Conservation (phyloP, 192 early-diverging fungal species). For the Coemansia sp. region DNA sequence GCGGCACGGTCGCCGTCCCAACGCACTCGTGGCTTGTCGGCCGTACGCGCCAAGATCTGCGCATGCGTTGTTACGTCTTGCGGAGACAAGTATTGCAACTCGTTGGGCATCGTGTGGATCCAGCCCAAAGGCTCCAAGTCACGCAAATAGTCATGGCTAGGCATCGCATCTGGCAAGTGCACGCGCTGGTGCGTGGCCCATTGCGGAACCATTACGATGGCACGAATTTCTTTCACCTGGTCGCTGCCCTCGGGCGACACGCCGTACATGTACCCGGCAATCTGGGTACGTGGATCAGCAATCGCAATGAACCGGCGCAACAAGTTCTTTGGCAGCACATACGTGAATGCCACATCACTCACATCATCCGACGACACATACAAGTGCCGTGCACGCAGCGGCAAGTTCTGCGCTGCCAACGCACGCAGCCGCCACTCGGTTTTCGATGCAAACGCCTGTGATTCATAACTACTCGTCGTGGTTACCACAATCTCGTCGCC, state of each 20-base stretch:
- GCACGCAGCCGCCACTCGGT: slow-evolving; percentile 98
- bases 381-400: slow-evolving; percentile 93
- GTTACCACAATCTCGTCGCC: slow-evolving; percentile 99
- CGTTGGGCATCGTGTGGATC: slow-evolving; percentile 97
- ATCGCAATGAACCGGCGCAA: slow-evolving; percentile 95
- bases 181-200: slow-evolving; percentile 97
- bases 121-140: slow-evolving; percentile 96
- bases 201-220: slow-evolving; percentile 95
- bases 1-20: slow-evolving; percentile 98
- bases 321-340: slow-evolving; percentile 97
- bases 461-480: slow-evolving; percentile 95
- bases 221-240: slow-evolving; percentile 93
- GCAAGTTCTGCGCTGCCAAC: slow-evolving; percentile 94
- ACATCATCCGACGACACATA: slow-evolving; percentile 96
- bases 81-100: slow-evolving; percentile 80
- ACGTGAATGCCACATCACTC: slow-evolving; percentile 91
- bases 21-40: slow-evolving; percentile 58
- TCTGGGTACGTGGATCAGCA: slow-evolving; percentile 91
- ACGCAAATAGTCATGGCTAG: slow-evolving; percentile 86
- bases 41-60: slow-evolving; percentile 81
- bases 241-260: slow-evolving; percentile 83
- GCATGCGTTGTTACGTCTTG: slow-evolving; percentile 92
- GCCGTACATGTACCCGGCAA: slow-evolving; percentile 95
- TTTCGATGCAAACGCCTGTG: slow-evolving; percentile 96
- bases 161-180: slow-evolving; percentile 82